Evolutionary conservation across 108 stramenopile species (phyloP).

Genomic region (Fistulifera pelliculosa): DNA sequence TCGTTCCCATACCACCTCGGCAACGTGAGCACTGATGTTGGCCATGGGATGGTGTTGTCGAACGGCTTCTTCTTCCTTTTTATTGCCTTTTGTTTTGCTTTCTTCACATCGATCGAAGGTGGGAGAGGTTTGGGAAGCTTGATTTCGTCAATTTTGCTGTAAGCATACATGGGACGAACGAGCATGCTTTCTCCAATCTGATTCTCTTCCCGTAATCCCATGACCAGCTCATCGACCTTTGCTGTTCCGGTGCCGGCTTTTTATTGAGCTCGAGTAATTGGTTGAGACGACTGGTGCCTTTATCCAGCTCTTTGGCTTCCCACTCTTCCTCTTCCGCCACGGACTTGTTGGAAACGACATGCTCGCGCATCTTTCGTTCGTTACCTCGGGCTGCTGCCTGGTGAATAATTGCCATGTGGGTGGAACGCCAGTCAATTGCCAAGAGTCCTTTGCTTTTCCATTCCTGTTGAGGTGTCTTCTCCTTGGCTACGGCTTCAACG

Average conservation of each 20-base stretch:
- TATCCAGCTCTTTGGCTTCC: slow-evolving; percentile 1
- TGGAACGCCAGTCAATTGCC: slow-evolving; percentile 10
- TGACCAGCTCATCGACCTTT: slow-evolving; percentile 6
- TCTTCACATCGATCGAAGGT: slow-evolving; percentile 3
- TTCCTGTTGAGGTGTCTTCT: slow-evolving; percentile 8
- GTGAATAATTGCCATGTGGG: slow-evolving; percentile 12
- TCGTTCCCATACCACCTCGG: slow-evolving; percentile 3
- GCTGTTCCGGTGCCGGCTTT: slow-evolving; percentile 5
- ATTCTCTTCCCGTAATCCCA: slow-evolving; percentile 8
- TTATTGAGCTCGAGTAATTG: slow-evolving; percentile 1
- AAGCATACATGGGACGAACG: slow-evolving; percentile 6
- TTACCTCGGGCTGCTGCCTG: slow-evolving; percentile 5
- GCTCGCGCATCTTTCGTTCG: slow-evolving; percentile 2
- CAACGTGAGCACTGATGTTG: slow-evolving; percentile 5
- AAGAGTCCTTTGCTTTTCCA: slow-evolving; percentile 10
- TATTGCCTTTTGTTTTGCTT: background rate
- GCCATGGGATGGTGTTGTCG: slow-evolving; percentile 1
- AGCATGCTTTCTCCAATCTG: background rate
- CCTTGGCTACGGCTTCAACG: slow-evolving; percentile 7
- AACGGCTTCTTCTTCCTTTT: background rate
- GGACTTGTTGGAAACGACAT: slow-evolving; percentile 5
- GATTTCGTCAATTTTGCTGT: slow-evolving; percentile 1
- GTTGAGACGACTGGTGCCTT: background rate
- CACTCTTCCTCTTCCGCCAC: slow-evolving; percentile 3
- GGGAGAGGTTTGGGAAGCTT: background rate